phyloP scores from a whole-genome alignment of 192 early-diverging fungal genomes.

The Rhizophagus sp. region DNA sequence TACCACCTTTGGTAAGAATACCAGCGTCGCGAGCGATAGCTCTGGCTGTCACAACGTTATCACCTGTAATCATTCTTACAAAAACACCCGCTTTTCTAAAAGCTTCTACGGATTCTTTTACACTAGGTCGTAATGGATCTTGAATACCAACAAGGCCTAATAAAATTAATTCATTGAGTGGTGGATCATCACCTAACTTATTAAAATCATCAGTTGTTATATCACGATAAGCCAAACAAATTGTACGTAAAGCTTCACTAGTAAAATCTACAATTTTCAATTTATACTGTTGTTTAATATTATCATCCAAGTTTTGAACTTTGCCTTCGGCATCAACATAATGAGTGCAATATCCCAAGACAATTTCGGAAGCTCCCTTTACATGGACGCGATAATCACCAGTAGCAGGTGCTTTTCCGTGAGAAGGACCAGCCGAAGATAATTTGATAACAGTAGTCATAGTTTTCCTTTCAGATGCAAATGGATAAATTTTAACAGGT shows the following conservation, averaged over 20 bases:
- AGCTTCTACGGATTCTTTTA: constrained; percentile 70
- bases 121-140: constrained; percentile 84
- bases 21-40: constrained; percentile 89
- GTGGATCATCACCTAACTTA: constrained; percentile 54
- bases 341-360: constrained; percentile 63
- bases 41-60: constrained; percentile 85
- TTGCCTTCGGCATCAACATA: constrained; percentile 59
- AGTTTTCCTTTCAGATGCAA: constrained; percentile 87
- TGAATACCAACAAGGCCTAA: constrained; percentile 83
- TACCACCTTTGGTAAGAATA: constrained; percentile 73
- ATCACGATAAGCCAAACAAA: constrained; percentile 68
- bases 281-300: constrained; percentile 44
- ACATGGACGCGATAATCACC: constrained; percentile 57
- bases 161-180: constrained; percentile 55
- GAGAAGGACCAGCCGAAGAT: constrained; percentile 27
- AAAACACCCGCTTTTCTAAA: constrained; percentile 84
- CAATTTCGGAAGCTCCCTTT: constrained; percentile 84
- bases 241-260: constrained; percentile 71
- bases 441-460: constrained; percentile 75
- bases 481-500: constrained; percentile 78
- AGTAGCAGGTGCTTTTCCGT: constrained; percentile 27
- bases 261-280: constrained; percentile 62
- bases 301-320: constrained; percentile 46
- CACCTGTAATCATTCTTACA: constrained; percentile 88
- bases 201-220: constrained; percentile 47